phyloP scores from a whole-genome alignment of 257 asterid genomes.

The Solanum medicagineum region DNA sequence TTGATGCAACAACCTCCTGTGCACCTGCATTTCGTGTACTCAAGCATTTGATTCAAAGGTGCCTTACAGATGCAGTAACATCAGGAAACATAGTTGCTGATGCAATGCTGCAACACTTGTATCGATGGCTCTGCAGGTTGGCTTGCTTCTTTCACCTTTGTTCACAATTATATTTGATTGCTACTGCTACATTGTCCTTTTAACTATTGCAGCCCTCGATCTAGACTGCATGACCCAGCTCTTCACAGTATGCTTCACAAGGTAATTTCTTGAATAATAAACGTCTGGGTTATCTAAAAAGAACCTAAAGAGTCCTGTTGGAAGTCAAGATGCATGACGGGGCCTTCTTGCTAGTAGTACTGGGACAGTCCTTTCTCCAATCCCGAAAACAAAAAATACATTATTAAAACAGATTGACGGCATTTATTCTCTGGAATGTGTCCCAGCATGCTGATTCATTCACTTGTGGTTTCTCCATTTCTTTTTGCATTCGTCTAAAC shows the following conservation, averaged over 20 bases:
- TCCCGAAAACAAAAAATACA: background rate
- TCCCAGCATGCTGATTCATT: too few relatives aligned
- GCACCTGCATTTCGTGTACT: constrained; percentile 92
- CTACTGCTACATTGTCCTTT: background rate
- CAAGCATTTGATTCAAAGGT: constrained; percentile 86
- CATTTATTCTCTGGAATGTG: background rate
- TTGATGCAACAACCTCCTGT: constrained; percentile 74
- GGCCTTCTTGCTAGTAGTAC: background rate
- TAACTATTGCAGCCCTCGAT: constrained; percentile 65
- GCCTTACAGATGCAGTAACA: constrained; percentile 83
- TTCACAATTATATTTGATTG: constrained; percentile 1
- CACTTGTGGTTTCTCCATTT: background rate
- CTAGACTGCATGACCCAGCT: constrained; percentile 94
- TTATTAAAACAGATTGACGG: background rate
- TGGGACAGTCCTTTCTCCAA: background rate
- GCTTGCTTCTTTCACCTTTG: constrained; percentile 4
- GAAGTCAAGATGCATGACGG: background rate
- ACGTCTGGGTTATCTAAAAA: background rate
- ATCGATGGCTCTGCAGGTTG: constrained; percentile 99
- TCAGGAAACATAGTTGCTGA: constrained; percentile 94
- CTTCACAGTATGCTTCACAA: constrained; percentile 93
- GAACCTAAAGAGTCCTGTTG: background rate
- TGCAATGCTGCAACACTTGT: constrained; percentile 78
- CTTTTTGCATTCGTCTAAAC: background rate
- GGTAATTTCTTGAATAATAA: constrained; percentile 27